Base-by-base conservation (phyloP, 2,329 filamentous ascomycete genomes). In the Biscogniauxia sp. region DNA sequence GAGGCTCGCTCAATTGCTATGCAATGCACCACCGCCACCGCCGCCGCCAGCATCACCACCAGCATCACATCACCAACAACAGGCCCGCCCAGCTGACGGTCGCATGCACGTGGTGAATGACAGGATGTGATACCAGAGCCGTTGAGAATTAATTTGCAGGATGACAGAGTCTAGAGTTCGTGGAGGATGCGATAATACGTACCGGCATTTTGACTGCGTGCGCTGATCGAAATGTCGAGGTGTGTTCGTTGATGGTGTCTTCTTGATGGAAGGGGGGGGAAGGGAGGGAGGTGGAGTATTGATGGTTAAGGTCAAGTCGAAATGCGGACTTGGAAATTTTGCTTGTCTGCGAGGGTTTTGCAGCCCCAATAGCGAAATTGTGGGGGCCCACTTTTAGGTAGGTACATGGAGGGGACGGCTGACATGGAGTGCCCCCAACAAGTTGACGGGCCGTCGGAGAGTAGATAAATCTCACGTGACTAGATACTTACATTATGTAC, bases 171-270 rank as follows among this genome's bases (percentile, higher is more conserved):
- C n/a, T n/a, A n/a, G 32, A 37, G 8, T 37, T 7, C 9, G 13
- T 37, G 32, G 32, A 37, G 2, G 32, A 25, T 49, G 5, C 5
- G 23, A 28, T 28, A 53, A 52, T 62, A 76, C 75, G 62, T 77
- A 77, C 75, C 75, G 75, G 75, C 75, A 77, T 77, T 67, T 75
- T 77, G 75, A 76, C 73, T 71, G 74, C 70, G 75, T 67, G 64
- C 72, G 71, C 66, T 69, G 70, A 66, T 72, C 70, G 57, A 66
- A 74, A 73, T 75, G 74, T 75, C 73, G 72, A 75, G 72, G 9
- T 45, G 5, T 45, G 65, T 65, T 65, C 67, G 64, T 68, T 70
- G 66, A 51, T 71, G 69, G 61, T 70, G 66, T 66, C 62, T 60
- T 65, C 61, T 62, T 65, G 62, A 56, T 60, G 59, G 61, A 63